Conservation (phyloP, 2,329 filamentous ascomycete species). For the Lojkania enalia region DNA sequence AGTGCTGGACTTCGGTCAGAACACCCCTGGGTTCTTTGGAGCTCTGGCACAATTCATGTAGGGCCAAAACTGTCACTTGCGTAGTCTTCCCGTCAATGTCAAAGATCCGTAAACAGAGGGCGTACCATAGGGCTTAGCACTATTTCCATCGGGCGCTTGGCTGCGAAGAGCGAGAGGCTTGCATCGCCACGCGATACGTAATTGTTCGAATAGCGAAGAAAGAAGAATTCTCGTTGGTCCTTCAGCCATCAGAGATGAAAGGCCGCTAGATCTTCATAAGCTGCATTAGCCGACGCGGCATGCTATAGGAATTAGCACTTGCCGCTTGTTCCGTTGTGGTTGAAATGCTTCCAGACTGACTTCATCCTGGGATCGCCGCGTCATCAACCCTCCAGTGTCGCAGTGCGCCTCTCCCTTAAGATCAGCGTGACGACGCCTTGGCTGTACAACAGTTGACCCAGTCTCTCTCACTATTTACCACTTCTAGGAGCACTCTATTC, state of each 20-base stretch:
- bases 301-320: conserved; percentile 1
- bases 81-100: background rate
- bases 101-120: background rate
- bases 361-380: conserved; percentile 2
- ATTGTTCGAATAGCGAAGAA: background rate
- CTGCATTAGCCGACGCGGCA: background rate
- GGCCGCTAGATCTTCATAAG: background rate
- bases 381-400: conserved; percentile 10
- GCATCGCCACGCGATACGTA: conserved; percentile 2
- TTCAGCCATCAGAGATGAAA: background rate
- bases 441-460: too few species aligned
- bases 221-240: background rate
- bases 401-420: conserved; percentile 1
- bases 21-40: too few species aligned
- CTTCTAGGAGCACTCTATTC: too few species aligned
- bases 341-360: conserved; percentile 4
- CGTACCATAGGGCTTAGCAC: conserved; percentile 1
- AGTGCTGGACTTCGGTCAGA: too few species aligned
- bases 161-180: background rate
- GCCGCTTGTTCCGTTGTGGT: conserved; percentile 9
- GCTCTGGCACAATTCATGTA: background rate
- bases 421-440: conserved; percentile 2
- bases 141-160: conserved; percentile 4
- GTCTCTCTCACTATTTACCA: too few species aligned
- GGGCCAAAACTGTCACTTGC: background rate